Conservation (phyloP, 306 rosid genomes). For the Fagus crenata region DNA sequence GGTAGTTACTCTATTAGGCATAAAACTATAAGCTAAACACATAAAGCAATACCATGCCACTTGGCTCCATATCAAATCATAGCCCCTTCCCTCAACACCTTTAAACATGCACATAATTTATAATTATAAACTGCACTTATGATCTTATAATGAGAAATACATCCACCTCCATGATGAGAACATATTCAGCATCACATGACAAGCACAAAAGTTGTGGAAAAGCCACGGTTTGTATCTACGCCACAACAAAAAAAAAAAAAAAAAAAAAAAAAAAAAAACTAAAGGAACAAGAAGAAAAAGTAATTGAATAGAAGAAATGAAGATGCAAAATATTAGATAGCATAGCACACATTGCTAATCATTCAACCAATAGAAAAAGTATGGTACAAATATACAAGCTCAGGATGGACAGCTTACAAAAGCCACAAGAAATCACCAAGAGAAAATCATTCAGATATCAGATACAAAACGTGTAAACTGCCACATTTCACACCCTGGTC, state of each 20-base stretch:
- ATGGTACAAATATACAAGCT: constrained; percentile 58
- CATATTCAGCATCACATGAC: neutral
- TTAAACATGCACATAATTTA: neutral
- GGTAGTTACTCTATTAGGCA: neutral
- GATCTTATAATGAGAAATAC: neutral
- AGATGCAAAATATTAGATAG: constrained; percentile 18
- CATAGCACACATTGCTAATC: constrained; percentile 37
- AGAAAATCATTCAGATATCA: constrained; percentile 39
- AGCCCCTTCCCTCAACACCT: neutral
- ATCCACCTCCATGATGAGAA: neutral
- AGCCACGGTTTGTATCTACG: constrained; percentile 9
- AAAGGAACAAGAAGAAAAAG: constrained; percentile 21
- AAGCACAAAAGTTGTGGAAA: neutral
- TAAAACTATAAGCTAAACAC: neutral
- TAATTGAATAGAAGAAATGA: constrained; percentile 22
- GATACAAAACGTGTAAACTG: constrained; percentile 42
- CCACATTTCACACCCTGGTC: constrained; percentile 47
- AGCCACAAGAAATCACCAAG: constrained; percentile 46
- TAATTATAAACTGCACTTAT: neutral
- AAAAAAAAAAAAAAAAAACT: neutral
- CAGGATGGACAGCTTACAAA: constrained; percentile 39
- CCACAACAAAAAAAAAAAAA: neutral
- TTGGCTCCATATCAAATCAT: neutral
- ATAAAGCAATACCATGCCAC: neutral
- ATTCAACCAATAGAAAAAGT: constrained; percentile 50